Base-by-base conservation (phyloP, 1,284 basidiomycete genomes). In the Ustilago bromivora region DNA sequence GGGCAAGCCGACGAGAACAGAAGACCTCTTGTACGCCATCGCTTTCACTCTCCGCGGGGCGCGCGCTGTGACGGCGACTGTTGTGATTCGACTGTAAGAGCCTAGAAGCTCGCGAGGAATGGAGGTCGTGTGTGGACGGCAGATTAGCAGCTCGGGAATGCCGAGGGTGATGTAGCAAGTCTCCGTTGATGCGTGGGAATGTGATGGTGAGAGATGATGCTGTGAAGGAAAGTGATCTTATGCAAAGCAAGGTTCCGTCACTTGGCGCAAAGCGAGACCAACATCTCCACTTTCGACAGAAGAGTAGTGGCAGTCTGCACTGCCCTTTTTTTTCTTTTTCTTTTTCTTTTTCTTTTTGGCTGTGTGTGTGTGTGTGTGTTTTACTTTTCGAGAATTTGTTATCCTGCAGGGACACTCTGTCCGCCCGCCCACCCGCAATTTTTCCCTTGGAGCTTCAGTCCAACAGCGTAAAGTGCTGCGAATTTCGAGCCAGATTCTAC, bases 1-100 rank as follows among this genome's bases (percentile, higher is more conserved):
- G 52, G 81, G 81, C 53, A 82, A 71, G 36, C 82, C 82, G 55
- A 76, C 73, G 19, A 82, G 71, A 40, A 71, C 67, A 3, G 82
- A 83, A 0, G 81, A 74, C 40, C 82, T 56, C 61, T 82, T 82
- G 72, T 82, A 84, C 31, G 81, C 81, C 81, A 80, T 80, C 28
- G 46, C 13, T 51, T 8, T 28, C 13, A 43, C 9, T 49, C 8
- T 19, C 11, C 61, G 47, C 46, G 66, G 41, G 36, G 23, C n/a
- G 23, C 41, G 51, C 41, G 41, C 56, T 51, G 11, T 46, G 7
- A 46, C 1, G 11, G 11, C 19, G 7, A 46, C n/a, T 9, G 7
- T 19, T 46, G n/a, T 9, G 43, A 4, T 46, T 17, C 8, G 15
- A 35, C 34, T 54, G 10, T 12, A 17, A 19, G 12, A 15, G 35